These are phyloP conservation scores for Naganishia onofrii DNA, from an alignment of 768 basidiomycete genomes.

Conservation along the genomic window DNA sequence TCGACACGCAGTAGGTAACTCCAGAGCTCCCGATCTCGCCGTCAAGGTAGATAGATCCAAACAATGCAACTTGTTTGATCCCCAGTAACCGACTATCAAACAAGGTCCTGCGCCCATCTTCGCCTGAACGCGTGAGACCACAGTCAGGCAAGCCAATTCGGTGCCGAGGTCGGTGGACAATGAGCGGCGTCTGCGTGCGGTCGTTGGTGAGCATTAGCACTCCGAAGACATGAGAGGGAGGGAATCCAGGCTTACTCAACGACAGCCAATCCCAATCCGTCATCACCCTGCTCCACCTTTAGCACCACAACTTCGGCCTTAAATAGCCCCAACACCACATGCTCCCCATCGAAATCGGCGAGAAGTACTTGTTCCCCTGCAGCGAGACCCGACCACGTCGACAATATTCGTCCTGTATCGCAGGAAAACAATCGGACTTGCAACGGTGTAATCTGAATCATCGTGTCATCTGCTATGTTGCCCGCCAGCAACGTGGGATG, in stretches of 20 bases:
- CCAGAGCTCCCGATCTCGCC: neutral
- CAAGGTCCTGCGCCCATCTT: slow-evolving; percentile 9
- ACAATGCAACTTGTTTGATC: slow-evolving; percentile 39
- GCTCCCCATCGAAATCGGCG: slow-evolving; percentile 16
- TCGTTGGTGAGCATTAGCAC: neutral
- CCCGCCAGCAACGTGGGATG: slow-evolving; percentile 38
- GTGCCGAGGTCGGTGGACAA: neutral
- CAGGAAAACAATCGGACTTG: slow-evolving; percentile 28
- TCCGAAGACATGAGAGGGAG: neutral
- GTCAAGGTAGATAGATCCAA: slow-evolving; percentile 39
- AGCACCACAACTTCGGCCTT: slow-evolving; percentile 4
- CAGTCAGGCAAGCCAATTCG: neutral
- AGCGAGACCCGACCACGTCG: slow-evolving; percentile 35
- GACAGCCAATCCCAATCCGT: neutral
- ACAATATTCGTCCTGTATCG: neutral
- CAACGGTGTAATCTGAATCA: slow-evolving; percentile 34
- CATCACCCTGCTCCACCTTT: neutral
- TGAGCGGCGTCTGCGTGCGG: slow-evolving; percentile 4
- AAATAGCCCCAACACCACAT: slow-evolving; percentile 16
- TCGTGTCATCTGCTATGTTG: slow-evolving; percentile 9
- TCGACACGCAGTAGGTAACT: slow-evolving; percentile 30
- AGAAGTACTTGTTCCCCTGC: slow-evolving; percentile 26
- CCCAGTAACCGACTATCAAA: slow-evolving; percentile 25
- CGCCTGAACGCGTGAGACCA: slow-evolving; percentile 5
- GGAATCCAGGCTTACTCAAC: slow-evolving; percentile 14